phyloP scores from a whole-genome alignment of 805 yeast genomes.

The Yueomyces sinensis region DNA sequence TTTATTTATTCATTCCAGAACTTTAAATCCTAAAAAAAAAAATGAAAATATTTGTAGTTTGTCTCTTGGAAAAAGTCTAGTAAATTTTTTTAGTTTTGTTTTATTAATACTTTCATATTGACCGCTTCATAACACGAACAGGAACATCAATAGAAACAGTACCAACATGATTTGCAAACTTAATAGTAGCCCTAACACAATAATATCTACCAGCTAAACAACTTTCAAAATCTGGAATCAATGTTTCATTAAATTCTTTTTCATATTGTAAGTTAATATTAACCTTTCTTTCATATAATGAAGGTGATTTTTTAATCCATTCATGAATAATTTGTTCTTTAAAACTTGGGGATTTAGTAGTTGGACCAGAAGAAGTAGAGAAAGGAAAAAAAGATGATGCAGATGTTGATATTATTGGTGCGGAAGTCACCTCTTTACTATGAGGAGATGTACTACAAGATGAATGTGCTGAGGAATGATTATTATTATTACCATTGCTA shows the following conservation, averaged over 20 bases:
- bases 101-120: not conserved
- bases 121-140: constrained; percentile 23
- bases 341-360: constrained; percentile 9
- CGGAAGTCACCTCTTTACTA: not conserved
- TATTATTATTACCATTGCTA: not conserved
- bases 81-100: too few relatives aligned
- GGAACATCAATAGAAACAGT: constrained; percentile 25
- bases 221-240: constrained; percentile 50
- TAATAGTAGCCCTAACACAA: constrained; percentile 35
- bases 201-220: constrained; percentile 51
- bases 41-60: too few relatives aligned
- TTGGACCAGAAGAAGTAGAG: constrained; percentile 5
- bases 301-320: constrained; percentile 21
- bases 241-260: constrained; percentile 33
- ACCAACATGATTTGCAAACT: constrained; percentile 27
- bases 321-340: constrained; percentile 14
- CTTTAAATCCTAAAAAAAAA: too few relatives aligned
- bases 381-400: not conserved
- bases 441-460: not conserved
- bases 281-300: constrained; percentile 21
- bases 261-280: constrained; percentile 29
- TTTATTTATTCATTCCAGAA: too few relatives aligned
- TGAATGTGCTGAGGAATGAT: constrained; percentile 3
- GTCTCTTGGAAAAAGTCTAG: too few relatives aligned
- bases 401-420: not conserved